Conservation (phyloP, 2,329 filamentous ascomycete species). For the Aureobasidium sp. region DNA sequence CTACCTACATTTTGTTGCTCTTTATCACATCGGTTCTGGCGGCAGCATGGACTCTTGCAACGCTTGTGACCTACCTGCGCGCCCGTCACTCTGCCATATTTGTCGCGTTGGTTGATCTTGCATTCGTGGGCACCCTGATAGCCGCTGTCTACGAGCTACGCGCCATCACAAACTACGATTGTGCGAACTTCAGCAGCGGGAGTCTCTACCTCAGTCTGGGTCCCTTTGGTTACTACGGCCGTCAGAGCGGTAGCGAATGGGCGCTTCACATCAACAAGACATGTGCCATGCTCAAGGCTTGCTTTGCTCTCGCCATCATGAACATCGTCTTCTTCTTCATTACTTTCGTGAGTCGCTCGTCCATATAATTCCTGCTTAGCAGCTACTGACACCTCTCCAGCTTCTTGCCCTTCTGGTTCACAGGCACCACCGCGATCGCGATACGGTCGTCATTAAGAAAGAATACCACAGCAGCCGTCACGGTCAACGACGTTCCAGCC, state of each 20-base stretch:
- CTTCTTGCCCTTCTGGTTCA: conserved; percentile 57
- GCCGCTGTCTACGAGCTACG: conserved; percentile 54
- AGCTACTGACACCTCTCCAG: conserved; percentile 22
- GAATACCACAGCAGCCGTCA: conserved; percentile 43
- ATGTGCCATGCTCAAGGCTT: conserved; percentile 87
- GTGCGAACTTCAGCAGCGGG: conserved; percentile 49
- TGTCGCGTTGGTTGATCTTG: conserved; percentile 55
- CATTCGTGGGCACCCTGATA: conserved; percentile 58
- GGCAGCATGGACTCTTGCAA: conserved; percentile 55
- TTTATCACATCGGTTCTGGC: conserved; percentile 59
- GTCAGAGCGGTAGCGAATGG: conserved; percentile 40
- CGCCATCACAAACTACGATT: conserved; percentile 56
- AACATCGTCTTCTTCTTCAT: conserved; percentile 40
- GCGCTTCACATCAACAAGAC: conserved; percentile 60
- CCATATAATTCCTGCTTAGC: neutral
- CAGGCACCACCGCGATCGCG: conserved; percentile 39
- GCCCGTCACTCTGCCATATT: conserved; percentile 54
- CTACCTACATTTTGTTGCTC: conserved; percentile 53
- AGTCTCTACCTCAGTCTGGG: conserved; percentile 42
- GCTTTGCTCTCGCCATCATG: conserved; percentile 86
- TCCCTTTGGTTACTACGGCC: conserved; percentile 52
- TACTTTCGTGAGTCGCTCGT: conserved; percentile 17
- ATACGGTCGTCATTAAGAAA: conserved; percentile 48
- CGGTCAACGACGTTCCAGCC: conserved; percentile 33
- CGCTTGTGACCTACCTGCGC: conserved; percentile 52